Evolutionary conservation across 176 grass and related monocot genomes (phyloP).

Genomic region (bread wheat (Triticum aestivum)): IWGSC_CS_RefSeq_v2.1 NC_057813.1:552845293-552845792

Average conservation of each 20-base stretch:
- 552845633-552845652: background rate
- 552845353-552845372: background rate
- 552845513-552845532: background rate
- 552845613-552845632: background rate
- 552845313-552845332: background rate
- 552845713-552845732: background rate
- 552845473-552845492: conserved; percentile 25
- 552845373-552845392: background rate
- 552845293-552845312: background rate
- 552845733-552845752: background rate
- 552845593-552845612: background rate
- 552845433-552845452: background rate
- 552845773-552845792: background rate
- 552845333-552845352: background rate
- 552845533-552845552: background rate
- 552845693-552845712: background rate
- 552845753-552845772: background rate
- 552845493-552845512: conserved; percentile 7
- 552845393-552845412: background rate
- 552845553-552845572: conserved; percentile 28
- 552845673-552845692: background rate
- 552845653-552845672: background rate
- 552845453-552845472: background rate
- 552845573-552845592: background rate
- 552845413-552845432: too few relatives aligned